Base-by-base conservation (phyloP, 2,329 filamentous ascomycete species). In the Trichoderma cornu-damae region DNA sequence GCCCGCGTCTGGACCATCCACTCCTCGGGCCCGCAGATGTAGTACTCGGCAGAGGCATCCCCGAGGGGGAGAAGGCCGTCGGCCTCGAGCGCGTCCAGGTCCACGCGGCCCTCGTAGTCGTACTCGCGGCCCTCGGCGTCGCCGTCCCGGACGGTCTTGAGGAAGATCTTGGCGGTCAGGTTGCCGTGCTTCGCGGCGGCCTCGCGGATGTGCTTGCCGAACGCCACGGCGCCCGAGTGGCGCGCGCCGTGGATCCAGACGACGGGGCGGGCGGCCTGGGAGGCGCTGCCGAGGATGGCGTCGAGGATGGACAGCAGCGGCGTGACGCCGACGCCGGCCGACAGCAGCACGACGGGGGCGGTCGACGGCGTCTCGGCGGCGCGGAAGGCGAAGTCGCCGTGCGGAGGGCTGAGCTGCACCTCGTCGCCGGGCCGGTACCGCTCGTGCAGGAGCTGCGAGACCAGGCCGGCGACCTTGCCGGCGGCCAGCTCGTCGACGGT, bases 291-390 rank as follows among this genome's bases (percentile, higher is more conserved):
- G 4, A 73, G 67, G 32, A 84, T 69, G 5, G 77, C 76, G 66
- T 86, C 82, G 59, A 89, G 75, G 55, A 90, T 89, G 46, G 83
- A 77, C 59, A 84, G 73, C 71, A 89, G 75, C 26, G 85, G 84
- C 5, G 86, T 88, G 47, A 86, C 75, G 18, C 87, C 87, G 4
- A 89, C 84, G 12, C 87, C 87, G 1, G 83, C 85, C 0, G 84
- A 86, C 40, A 89, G 75, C 46, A 90, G 74, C 1, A 87, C 84
- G 0, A 87, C 69, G 4, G 86, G 86, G 14, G 74, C 73, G 38
- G 78, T 71, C 50, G 65, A 60, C 42, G 79, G 73, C 32, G 66
- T 61, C 8, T 65, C 67, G 28, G 77, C 69, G n/a, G 72, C 63
- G 62, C 85, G 78, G 44, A 85, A 75, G 70, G 77, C 83, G 74